Evolutionary conservation across 306 rosid species (phyloP), one percentile per base, ranked within the genome.

Genomic region (Quercus berberidifolia): DNA sequence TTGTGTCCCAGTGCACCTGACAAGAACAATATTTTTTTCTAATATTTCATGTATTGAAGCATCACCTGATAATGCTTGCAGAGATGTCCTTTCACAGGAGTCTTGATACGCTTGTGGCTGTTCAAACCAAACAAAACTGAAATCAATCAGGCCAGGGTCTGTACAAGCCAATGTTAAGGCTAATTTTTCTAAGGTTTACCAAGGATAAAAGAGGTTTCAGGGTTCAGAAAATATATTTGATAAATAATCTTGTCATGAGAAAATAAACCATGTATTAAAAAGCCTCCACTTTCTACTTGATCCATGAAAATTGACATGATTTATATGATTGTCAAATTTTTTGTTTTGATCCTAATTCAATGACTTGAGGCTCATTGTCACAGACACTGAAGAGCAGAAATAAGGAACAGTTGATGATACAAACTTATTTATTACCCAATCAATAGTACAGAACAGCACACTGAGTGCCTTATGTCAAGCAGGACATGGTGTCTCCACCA

Each of bases 11-110:
- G 67, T 1, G 67, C 30, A 59, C 67, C 17, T 12, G 18, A 23
- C 30, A 23, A 59, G 33, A 23, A 23, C 33, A 23, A 59, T 18
- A 23, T 9, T 21, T 23, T 59, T 21, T 12, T 23, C 65, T 23
- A 49, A 49, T 49, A 11, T 49, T 12, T 12, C 15, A 49, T 59
- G 17, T 15, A 23, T 8, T 5, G 17, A 23, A 21, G 15, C 11
- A 28, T 64, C 70, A 64, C 70, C 70, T 64, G 70, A 64, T 30
- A 17, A 64, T 64, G 70, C 46, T 64, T 64, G 70, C 70, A 64
- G 43, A 64, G 70, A 28, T 64, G 70, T 64, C 70, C 70, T 64
- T 64, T 64, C 41, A 64, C 70, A 31, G 70, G 70, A 28, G 70
- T 64, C 7, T 30, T 64, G 41, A 64, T 30, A 64, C 70, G 70